Evolutionary conservation across 2,329 filamentous ascomycete genomes (phyloP).

Genomic region (Ascochyta viciae-villosae): DNA sequence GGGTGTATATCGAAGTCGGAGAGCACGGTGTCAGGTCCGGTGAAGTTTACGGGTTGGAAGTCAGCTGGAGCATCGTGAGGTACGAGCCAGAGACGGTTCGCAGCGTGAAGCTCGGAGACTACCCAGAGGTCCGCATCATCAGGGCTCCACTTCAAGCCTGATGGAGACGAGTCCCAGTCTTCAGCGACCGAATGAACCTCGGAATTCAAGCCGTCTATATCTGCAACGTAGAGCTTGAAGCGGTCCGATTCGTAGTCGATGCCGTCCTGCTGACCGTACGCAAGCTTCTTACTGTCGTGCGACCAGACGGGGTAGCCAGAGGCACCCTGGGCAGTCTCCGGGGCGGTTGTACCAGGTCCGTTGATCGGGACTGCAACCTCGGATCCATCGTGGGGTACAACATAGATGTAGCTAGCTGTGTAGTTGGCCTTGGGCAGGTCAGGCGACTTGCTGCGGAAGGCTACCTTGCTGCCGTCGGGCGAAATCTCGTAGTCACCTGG

Average conservation of each 20-base stretch:
- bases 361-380: slow-evolving; percentile 41
- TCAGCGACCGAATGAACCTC: slow-evolving; percentile 38
- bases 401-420: slow-evolving; percentile 84
- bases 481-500: slow-evolving; percentile 78
- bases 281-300: slow-evolving; percentile 72
- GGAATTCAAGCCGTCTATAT: slow-evolving; percentile 38
- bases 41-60: slow-evolving; percentile 53
- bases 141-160: slow-evolving; percentile 36
- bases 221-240: slow-evolving; percentile 57
- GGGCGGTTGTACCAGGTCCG: slow-evolving; percentile 40
- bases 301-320: slow-evolving; percentile 74
- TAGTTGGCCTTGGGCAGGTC: slow-evolving; percentile 73
- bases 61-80: slow-evolving; percentile 63
- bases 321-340: slow-evolving; percentile 64
- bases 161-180: slow-evolving; percentile 45
- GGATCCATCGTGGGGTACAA: slow-evolving; percentile 71
- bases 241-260: slow-evolving; percentile 78
- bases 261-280: slow-evolving; percentile 77
- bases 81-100: slow-evolving; percentile 63
- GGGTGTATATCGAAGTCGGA: slow-evolving; percentile 62
- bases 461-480: slow-evolving; percentile 65
- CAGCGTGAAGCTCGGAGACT: slow-evolving; percentile 40
- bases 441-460: slow-evolving; percentile 79
- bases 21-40: slow-evolving; percentile 51
- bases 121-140: slow-evolving; percentile 44